Percentiles rank a stretch among this genome's conserved stretches.
phyloP scores from a whole-genome alignment of 129 eudicot species.

The Solidago caesia region DNA sequence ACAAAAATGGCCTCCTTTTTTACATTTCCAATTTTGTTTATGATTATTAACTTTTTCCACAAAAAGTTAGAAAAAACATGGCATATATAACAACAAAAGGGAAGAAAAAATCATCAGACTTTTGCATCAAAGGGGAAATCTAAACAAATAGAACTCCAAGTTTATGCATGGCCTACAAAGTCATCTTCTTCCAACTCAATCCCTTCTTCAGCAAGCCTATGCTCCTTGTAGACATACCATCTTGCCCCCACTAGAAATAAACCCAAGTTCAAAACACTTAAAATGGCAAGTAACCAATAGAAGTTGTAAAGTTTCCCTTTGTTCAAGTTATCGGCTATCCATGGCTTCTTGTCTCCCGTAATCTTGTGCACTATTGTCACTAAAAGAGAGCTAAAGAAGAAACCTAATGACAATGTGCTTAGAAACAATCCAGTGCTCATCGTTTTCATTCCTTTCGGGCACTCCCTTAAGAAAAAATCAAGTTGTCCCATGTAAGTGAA shows the following conservation, averaged over 20 bases:
- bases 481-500: conserved; percentile 85
- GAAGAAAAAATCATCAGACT: not conserved
- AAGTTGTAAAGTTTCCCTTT: conserved; percentile 53
- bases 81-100: conserved; percentile 12
- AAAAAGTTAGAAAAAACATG: conserved; percentile 32
- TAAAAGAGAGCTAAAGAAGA: conserved; percentile 50
- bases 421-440: conserved; percentile 70
- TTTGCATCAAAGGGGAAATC: conserved; percentile 24
- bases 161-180: conserved; percentile 28
- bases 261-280: conserved; percentile 40
- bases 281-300: conserved; percentile 45
- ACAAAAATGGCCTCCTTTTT: conserved; percentile 37
- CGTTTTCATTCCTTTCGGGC: conserved; percentile 69
- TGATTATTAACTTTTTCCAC: conserved; percentile 31
- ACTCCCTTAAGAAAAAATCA: conserved; percentile 55
- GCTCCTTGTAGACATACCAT: conserved; percentile 74
- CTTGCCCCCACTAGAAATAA: conserved; percentile 32
- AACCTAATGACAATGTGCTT: conserved; percentile 54
- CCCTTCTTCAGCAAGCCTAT: conserved; percentile 74
- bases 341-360: conserved; percentile 38
- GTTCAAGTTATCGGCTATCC: conserved; percentile 54
- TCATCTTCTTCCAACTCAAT: conserved; percentile 67
- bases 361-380: conserved; percentile 50
- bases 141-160: conserved; percentile 8
- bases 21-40: conserved; percentile 34